Percentiles rank a stretch among this genome's conserved stretches.
These are phyloP conservation scores for Elaeis oleifera DNA, from an alignment of 202 grass and related monocot genomes.

Conservation along the genomic window DNA sequence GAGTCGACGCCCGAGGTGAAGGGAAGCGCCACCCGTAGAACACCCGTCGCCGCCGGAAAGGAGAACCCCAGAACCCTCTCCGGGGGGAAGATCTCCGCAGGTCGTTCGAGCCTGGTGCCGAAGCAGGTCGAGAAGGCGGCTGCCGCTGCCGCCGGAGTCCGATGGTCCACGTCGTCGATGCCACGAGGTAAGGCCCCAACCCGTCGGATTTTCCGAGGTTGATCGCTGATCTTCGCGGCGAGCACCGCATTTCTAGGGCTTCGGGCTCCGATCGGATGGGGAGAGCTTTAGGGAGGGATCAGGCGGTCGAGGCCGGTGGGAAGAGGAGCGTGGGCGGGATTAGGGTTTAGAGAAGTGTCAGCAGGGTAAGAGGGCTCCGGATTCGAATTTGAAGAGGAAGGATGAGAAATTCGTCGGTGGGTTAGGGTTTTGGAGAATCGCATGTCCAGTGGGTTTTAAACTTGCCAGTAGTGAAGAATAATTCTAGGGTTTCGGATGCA, in stretches of 20 bases:
- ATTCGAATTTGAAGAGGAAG: neutral
- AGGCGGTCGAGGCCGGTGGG: conserved; percentile 25
- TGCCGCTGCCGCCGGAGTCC: conserved; percentile 20
- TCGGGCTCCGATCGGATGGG: conserved; percentile 36
- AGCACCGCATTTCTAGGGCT: conserved; percentile 18
- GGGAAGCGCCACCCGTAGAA: conserved; percentile 26
- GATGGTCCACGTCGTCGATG: conserved; percentile 76
- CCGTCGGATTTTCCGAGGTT: conserved; percentile 45
- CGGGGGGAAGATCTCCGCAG: conserved; percentile 23
- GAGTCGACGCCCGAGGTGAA: conserved; percentile 14
- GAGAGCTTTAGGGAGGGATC: conserved; percentile 36
- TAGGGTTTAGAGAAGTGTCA: conserved; percentile 38
- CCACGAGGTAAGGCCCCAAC: conserved; percentile 56
- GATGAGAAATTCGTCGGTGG: conserved; percentile 17
- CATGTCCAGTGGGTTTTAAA: neutral
- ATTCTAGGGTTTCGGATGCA: conserved; percentile 24
- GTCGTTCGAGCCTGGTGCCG: conserved; percentile 18
- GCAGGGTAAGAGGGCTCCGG: conserved; percentile 19
- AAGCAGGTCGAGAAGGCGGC: conserved; percentile 23
- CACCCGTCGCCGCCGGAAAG: conserved; percentile 35
- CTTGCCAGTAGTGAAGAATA: neutral
- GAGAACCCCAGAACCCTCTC: conserved; percentile 39
- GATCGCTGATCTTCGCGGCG: conserved; percentile 24
- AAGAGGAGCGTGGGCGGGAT: conserved; percentile 42
- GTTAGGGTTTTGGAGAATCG: conserved; percentile 6